Base-by-base conservation (phyloP, 1,284 basidiomycete genomes). In the Naganishia cerealis region DNA sequence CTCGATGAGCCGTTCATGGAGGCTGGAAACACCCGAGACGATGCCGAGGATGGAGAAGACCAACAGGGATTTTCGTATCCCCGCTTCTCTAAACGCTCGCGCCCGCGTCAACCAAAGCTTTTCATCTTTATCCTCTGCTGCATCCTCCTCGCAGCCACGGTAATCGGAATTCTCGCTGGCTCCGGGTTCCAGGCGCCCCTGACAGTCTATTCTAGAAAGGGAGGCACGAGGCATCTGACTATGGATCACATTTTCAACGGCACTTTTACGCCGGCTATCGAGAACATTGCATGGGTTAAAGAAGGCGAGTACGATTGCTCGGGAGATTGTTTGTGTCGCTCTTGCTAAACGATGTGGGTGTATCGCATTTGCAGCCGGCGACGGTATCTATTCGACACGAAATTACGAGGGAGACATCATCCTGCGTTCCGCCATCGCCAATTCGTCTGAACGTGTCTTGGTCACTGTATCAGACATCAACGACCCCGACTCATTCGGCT, bases 221-320 rank as follows among this genome's bases (percentile, higher is more conserved):
- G 83, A 5, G 88, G 90, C 1, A 83, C 80, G 39, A 83, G 83
- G 72, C 90, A 87, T 73, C 84, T 95, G 57, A 89, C 88, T 1
- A 86, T 96, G 84, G 91, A 95, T 74, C 88, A 93, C 77, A 80
- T 94, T 57, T 92, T 92, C 81, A 94, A 94, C 75, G 91, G 91
- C 4, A 95, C 92, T 0, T 96, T 95, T 75, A 71, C 62, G 7
- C 53, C 55, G 29, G 24, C 48, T 8, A 13, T 48, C 18, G 48
- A 68, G 54, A 65, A 76, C 75, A 78, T 94, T 38, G 83, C 87
- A 56, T 96, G 94, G 94, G 88, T 96, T 38, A 86, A 88, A 13
- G 92, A 94, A 85, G 92, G 93, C 91, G 38, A 12, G 48, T 59
- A 12, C 18, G 8, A 18, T 36, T 42, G 50, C 42, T 53, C 15